A percentile compares a stretch with the other conserved stretches of the same genome.
phyloP scores from a whole-genome alignment of 768 basidiomycete genomes.

The Suillus clintonianus region DNA sequence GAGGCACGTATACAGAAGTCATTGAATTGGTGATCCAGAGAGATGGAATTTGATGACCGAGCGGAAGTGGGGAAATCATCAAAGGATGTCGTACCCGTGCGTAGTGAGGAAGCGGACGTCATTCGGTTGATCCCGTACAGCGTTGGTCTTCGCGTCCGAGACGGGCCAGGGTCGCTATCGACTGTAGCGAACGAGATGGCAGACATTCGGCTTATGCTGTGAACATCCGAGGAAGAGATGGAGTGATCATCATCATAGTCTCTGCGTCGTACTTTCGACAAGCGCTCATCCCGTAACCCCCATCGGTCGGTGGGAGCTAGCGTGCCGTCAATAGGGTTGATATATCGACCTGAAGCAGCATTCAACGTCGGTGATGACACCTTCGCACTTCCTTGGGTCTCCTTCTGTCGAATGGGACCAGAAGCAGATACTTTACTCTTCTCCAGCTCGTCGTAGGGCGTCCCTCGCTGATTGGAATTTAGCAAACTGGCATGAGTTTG shows the following conservation, averaged over 20 bases:
- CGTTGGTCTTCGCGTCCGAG: slow-evolving; percentile 63
- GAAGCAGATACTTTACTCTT: slow-evolving; percentile 58
- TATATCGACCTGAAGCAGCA: slow-evolving; percentile 64
- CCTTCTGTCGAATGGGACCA: slow-evolving; percentile 65
- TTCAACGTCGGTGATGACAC: slow-evolving; percentile 51
- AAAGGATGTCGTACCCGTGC: slow-evolving; percentile 55
- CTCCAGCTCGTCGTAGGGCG: slow-evolving; percentile 25
- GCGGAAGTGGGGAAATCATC: slow-evolving; percentile 74
- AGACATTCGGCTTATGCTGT: slow-evolving; percentile 72
- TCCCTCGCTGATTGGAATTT: slow-evolving; percentile 38
- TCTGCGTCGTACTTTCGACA: slow-evolving; percentile 76
- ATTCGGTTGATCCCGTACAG: slow-evolving; percentile 71
- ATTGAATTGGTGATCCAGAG: slow-evolving; percentile 73
- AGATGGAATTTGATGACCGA: slow-evolving; percentile 80
- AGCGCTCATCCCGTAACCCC: slow-evolving; percentile 52
- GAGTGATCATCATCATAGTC: slow-evolving; percentile 92
- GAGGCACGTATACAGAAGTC: slow-evolving; percentile 76
- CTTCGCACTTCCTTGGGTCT: slow-evolving; percentile 40
- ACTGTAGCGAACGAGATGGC: slow-evolving; percentile 81
- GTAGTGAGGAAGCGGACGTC: slow-evolving; percentile 74
- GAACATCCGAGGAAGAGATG: slow-evolving; percentile 86
- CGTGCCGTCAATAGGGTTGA: slow-evolving; percentile 36
- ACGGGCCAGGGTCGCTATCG: slow-evolving; percentile 84
- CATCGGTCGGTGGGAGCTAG: slow-evolving; percentile 48
- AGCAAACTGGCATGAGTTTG: slow-evolving; percentile 41